Conservation (phyloP, 352 stramenopile species). For the Phytophthora chlamydospora region DNA sequence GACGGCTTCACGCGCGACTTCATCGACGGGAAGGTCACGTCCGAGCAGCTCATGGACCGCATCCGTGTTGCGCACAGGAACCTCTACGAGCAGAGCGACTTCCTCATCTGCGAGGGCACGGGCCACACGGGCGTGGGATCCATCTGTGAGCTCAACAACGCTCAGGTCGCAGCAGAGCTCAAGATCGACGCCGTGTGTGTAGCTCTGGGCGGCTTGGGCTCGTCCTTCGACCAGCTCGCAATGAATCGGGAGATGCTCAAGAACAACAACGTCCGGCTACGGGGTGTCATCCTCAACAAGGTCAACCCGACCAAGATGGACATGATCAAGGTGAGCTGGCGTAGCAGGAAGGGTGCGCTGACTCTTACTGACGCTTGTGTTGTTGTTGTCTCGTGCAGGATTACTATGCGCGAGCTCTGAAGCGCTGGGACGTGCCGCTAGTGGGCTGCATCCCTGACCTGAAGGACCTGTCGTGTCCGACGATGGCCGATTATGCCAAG, state of each 20-base stretch:
- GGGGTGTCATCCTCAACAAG: constrained; percentile 89
- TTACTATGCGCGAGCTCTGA: constrained; percentile 90
- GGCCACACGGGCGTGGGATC: constrained; percentile 91
- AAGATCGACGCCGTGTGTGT: constrained; percentile 85
- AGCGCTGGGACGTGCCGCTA: constrained; percentile 89
- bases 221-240: constrained; percentile 85
- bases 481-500: constrained; percentile 89
- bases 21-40: constrained; percentile 95
- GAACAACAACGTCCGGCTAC: constrained; percentile 76
- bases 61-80: constrained; percentile 86
- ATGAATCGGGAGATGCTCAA: constrained; percentile 87
- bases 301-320: constrained; percentile 90
- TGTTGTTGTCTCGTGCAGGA: constrained; percentile 44
- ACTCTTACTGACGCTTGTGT: neutral
- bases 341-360: neutral
- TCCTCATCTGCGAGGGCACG: constrained; percentile 96
- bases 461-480: constrained; percentile 82
- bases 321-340: constrained; percentile 80
- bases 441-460: constrained; percentile 89
- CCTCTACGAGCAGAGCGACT: constrained; percentile 87
- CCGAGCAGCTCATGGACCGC: constrained; percentile 72
- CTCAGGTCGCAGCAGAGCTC: constrained; percentile 87
- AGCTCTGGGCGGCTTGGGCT: constrained; percentile 78
- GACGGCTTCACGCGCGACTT: constrained; percentile 96
- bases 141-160: constrained; percentile 92